Evolutionary conservation across 768 basidiomycete genomes (phyloP).

Genomic region (Auricularia sp.): DNA sequence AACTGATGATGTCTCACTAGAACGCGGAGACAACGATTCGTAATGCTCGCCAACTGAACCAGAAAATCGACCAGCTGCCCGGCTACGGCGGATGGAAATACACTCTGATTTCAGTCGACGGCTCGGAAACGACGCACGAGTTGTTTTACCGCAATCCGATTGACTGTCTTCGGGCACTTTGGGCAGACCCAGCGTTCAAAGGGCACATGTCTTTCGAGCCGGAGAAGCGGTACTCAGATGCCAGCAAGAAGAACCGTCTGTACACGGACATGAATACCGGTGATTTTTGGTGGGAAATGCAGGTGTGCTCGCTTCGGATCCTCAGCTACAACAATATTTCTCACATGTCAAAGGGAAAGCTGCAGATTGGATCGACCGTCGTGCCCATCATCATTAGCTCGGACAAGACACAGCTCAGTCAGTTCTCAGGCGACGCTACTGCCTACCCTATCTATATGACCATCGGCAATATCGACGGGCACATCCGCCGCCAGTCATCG

Average conservation of each 20-base stretch:
- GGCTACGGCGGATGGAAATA: background rate
- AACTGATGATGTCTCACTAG: too few species aligned
- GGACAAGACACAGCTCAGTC: slow-evolving; percentile 13
- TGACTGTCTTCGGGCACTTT: slow-evolving; percentile 6
- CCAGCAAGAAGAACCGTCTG: background rate
- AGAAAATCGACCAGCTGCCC: background rate
- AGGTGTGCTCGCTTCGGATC: slow-evolving; percentile 4
- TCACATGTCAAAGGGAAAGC: background rate
- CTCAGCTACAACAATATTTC: background rate
- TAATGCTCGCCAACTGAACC: background rate
- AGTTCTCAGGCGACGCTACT: slow-evolving; percentile 20
- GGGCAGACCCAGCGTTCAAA: slow-evolving; percentile 4
- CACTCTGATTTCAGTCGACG: background rate
- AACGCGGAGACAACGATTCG: too few species aligned
- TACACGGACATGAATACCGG: slow-evolving; percentile 10
- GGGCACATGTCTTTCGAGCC: slow-evolving; percentile 6
- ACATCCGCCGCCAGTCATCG: slow-evolving; percentile 27
- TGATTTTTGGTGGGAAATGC: slow-evolving; percentile 8
- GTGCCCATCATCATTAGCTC: slow-evolving; percentile 12
- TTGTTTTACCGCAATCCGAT: slow-evolving; percentile 7
- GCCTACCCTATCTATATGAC: slow-evolving; percentile 38
- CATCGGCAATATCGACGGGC: slow-evolving; percentile 32
- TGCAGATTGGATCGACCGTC: slow-evolving; percentile 9
- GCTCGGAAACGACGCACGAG: slow-evolving; percentile 11
- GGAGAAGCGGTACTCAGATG: slow-evolving; percentile 6